These are phyloP conservation scores for Porodaedalea pini DNA, from an alignment of 1,284 basidiomycete genomes.

Conservation along the genomic window DNA sequence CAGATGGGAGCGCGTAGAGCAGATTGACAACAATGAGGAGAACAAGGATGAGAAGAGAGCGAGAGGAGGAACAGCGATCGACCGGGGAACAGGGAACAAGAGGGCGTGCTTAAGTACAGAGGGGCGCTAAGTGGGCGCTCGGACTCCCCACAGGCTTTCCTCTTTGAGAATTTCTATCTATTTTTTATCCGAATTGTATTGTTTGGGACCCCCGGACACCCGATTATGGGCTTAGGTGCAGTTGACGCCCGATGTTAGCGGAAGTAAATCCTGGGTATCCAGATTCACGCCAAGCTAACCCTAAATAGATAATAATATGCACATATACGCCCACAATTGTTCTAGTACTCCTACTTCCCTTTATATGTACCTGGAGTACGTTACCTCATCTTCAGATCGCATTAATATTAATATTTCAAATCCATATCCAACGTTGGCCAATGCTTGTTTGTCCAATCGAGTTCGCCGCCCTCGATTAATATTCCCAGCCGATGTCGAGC, in stretches of 20 bases:
- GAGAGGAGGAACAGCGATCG: constrained; percentile 7
- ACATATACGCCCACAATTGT: too few species aligned
- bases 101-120: background rate
- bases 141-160: background rate
- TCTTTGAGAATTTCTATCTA: too few species aligned
- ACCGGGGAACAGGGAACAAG: background rate
- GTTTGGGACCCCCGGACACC: background rate
- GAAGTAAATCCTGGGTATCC: background rate
- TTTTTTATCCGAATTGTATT: too few species aligned
- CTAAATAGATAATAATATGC: background rate
- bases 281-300: background rate
- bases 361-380: background rate
- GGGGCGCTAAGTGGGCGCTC: background rate
- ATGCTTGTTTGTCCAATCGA: too few species aligned
- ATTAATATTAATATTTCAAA: too few species aligned
- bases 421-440: too few species aligned
- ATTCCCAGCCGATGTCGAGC: too few species aligned
- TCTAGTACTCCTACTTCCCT: background rate
- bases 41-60: background rate
- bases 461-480: too few species aligned
- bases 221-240: background rate
- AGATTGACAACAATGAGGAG: background rate
- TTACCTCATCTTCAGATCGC: background rate
- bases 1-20: background rate
- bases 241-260: background rate